phyloP scores from a whole-genome alignment of 2,329 filamentous ascomycete species.

The Westerdykella ornata region DNA sequence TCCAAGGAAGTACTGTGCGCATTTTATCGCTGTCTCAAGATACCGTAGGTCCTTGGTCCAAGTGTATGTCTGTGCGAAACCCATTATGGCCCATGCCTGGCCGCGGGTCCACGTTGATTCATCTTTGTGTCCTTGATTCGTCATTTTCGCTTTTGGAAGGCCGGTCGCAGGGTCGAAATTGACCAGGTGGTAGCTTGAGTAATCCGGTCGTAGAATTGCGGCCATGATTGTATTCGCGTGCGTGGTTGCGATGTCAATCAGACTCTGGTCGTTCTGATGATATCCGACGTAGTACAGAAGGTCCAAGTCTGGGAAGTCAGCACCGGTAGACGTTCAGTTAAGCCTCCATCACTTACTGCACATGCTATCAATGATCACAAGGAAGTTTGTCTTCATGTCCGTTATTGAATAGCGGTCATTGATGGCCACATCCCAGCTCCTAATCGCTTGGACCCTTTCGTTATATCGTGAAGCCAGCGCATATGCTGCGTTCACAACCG shows the following conservation, averaged over 20 bases:
- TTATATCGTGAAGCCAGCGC: conserved; percentile 43
- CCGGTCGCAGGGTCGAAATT: conserved; percentile 43
- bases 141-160: conserved; percentile 41
- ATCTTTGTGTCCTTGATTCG: conserved; percentile 44
- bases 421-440: conserved; percentile 45
- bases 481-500: conserved; percentile 41
- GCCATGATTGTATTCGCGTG: conserved; percentile 36
- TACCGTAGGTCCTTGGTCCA: conserved; percentile 44
- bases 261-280: conserved; percentile 20
- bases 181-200: conserved; percentile 41
- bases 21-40: conserved; percentile 40
- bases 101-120: conserved; percentile 45
- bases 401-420: conserved; percentile 35
- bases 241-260: conserved; percentile 35
- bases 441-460: conserved; percentile 39
- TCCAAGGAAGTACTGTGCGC: conserved; percentile 44
- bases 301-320: conserved; percentile 29
- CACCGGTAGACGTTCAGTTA: neutral
- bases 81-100: conserved; percentile 47
- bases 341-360: conserved; percentile 24
- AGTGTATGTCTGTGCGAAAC: conserved; percentile 43
- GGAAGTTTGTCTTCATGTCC: conserved; percentile 32
- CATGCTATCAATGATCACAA: conserved; percentile 43
- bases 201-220: conserved; percentile 31
- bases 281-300: conserved; percentile 36